Evolutionary conservation across 2,329 filamentous ascomycete species (phyloP), one percentile per base, ranked within the genome.

Genomic region (Epichloe gansuensis): DNA sequence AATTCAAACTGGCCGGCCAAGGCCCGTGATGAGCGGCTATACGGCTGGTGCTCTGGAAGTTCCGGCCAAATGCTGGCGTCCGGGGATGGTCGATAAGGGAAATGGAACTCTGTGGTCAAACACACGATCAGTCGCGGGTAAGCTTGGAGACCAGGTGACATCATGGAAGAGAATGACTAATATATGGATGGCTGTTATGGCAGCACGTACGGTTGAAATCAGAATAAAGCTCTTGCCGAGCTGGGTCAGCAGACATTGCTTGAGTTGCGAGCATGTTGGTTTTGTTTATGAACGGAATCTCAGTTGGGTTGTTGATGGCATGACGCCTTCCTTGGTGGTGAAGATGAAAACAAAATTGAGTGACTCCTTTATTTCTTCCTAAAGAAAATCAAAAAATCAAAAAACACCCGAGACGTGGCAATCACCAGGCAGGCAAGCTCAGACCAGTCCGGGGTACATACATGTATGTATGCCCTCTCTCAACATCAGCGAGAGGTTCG

Each of bases 181-280:
- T 21, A 21, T 2, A 21, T 21, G 17, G 17, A 21, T 21, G 17
- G 9, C 3, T 31, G 15, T 13, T 13, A 28, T 1, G 8, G 28
- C 11, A 48, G 21, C 8, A 51, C 49, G 2, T 45, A 51, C 49
- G 5, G 17, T 51, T 41, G 34, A 51, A 28, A 13, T 44, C 37
- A 2, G 41, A 17, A 12, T 38, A 51, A 9, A 25, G 23, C 5
- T 45, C 41, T 23, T 37, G 49, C 42, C 49, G 49, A 9, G 41
- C 38, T 46, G 49, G 25, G 17, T 51, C 41, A 31, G 42, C 49
- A 45, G 49, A n/a, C 49, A 51, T 51, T 21, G 31, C 42, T 46
- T 51, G 49, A 17, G 49, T 51, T 38, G 49, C 49, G 31, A 51
- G 49, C 49, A 51, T 51, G 31, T 34, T 44, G 13, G 17, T 28